Evolutionary conservation across 2,329 filamentous ascomycete species (phyloP), one percentile per base, ranked within the genome.

Genomic region (Pleurostoma richardsiae): DNA sequence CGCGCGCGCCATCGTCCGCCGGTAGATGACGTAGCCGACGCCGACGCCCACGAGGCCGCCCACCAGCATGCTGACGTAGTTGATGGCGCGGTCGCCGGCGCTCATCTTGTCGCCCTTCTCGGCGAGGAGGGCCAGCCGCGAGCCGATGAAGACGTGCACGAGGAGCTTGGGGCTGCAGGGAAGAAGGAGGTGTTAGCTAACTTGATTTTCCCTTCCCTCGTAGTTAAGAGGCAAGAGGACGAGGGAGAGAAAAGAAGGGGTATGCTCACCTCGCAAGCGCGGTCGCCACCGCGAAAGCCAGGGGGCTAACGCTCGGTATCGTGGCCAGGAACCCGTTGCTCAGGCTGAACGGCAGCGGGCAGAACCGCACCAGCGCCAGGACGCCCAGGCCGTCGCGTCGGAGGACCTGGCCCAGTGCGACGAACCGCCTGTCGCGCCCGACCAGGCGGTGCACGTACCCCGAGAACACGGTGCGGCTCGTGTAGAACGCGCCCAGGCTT

Each of bases 311-410:
- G 30, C 87, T 95, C 3, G 91, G 91, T 51, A 99, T 91, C 1
- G 94, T 97, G 30, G 90, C 90, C 46, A 99, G 81, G 50, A 95
- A 95, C 43, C 90, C 94, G 62, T 99, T 99, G 61, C 88, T 91
- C 55, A 97, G 73, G 44, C 88, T 94, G 65, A 95, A 99, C 10
- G 94, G 94, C 50, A 99, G 65, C 2, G 94, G 94, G 59, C 92
- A 97, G 53, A 97, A 79, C 30, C 94, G 82, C 56, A 99, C 94
- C 79, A 94, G 95, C 52, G 89, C 85, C 41, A 99, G 76, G 45
- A 97, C 83, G 58, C 90, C 87, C 44, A 99, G 67, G 1, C 94
- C 94, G 59, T 99, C 94, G 59, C 88, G 85, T 54, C 95, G 90
- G 51, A 99, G 74, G 6, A 94, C 94, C 58, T 96, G 79, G 27